Evolutionary conservation across 2,329 filamentous ascomycete genomes (phyloP).

Genomic region (Colletotrichum horii): DNA sequence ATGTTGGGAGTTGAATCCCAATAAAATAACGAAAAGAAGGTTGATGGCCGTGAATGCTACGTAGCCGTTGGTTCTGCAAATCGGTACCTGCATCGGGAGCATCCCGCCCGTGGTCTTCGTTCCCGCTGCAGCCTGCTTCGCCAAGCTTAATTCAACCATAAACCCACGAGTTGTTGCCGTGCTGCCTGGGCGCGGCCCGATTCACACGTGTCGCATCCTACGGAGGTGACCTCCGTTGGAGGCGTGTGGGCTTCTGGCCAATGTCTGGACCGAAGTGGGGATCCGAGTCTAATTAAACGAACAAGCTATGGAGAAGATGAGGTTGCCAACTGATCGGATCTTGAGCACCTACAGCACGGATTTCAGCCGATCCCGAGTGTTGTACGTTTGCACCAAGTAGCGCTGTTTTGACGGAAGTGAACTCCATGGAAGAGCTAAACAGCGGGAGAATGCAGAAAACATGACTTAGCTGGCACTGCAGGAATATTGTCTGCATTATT

Average conservation of each 20-base stretch:
- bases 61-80: neutral
- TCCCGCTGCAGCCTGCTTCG: neutral
- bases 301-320: neutral
- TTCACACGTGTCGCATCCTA: neutral
- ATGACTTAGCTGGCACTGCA: neutral
- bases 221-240: neutral
- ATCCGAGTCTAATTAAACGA: neutral
- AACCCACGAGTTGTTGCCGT: neutral
- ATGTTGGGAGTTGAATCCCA: rapidly evolving
- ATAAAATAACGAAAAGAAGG: neutral
- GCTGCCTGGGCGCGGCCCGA: neutral
- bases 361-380: neutral
- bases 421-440: neutral
- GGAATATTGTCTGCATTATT: rapidly evolving
- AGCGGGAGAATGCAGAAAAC: neutral
- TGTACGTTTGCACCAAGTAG: neutral
- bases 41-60: neutral
- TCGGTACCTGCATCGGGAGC: neutral
- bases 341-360: neutral
- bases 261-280: neutral
- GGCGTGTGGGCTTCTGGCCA: neutral
- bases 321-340: neutral
- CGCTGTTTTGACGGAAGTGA: rapidly evolving
- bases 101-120: neutral
- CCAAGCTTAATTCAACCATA: neutral